A percentile compares a stretch with the other conserved stretches of the same genome.
Evolutionary conservation across 2,329 filamentous ascomycete genomes (phyloP).

Genomic region (Geoglossum cookeanum): DNA sequence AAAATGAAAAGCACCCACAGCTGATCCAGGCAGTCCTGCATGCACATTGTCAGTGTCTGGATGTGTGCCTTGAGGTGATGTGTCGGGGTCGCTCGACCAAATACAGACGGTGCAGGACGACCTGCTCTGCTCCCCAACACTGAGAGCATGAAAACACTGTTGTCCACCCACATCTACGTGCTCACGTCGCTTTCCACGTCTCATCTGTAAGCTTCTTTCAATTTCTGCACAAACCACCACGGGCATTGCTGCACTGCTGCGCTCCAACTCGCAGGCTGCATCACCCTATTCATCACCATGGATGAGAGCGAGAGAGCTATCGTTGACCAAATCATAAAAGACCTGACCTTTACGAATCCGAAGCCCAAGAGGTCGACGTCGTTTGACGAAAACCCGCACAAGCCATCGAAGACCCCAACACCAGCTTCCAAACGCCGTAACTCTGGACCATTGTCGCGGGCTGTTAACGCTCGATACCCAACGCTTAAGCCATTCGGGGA

Average conservation of each 20-base stretch:
- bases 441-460: background rate
- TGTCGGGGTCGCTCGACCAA: background rate
- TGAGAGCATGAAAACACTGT: background rate
- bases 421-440: background rate
- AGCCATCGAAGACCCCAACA: background rate
- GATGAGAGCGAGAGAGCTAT: background rate
- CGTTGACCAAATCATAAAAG: background rate
- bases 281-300: background rate
- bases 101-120: background rate
- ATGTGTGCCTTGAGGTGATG: background rate
- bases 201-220: background rate
- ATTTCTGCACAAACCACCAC: background rate
- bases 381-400: background rate
- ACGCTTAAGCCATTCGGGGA: constrained; percentile 1
- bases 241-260: background rate
- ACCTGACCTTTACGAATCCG: background rate
- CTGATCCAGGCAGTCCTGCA: background rate
- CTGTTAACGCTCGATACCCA: background rate
- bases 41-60: background rate
- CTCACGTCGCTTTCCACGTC: background rate
- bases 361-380: background rate
- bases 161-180: background rate
- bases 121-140: background rate
- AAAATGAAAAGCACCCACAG: background rate
- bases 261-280: background rate